Evolutionary conservation across 441 rosid species (phyloP), one percentile per base, ranked within the genome.

Genomic region (Jatropha podagrica): DNA sequence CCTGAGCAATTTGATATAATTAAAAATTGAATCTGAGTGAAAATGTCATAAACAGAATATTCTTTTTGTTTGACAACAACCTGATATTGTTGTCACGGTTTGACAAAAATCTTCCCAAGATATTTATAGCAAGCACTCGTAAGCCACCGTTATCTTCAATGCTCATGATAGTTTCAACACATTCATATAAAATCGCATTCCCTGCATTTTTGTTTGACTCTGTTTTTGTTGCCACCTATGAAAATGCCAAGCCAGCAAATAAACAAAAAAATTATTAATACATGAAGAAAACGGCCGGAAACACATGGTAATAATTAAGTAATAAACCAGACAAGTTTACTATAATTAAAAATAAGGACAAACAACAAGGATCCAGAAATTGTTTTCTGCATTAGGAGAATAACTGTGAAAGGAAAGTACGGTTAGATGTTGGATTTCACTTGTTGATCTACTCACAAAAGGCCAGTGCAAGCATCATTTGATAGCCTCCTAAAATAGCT

Each of bases 41-140:
- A 32, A 10, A 52, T 42, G 20, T 42, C 48, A 20, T 48, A 51
- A 66, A 62, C 15, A 63, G 66, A 76, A 44, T 23, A 42, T 23
- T 59, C 41, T 5, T 71, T 32, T n/a, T 46, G 11, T 9, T 67
- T 27, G 51, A 79, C 46, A 51, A 59, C 48, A 80, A 96, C 99
- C 99, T 94, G 87, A 92, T 96, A 87, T 96, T 96, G 82, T 96
- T 96, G 93, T 94, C 99, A 69, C 97, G 97, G 82, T 96, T 96
- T 65, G 99, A 92, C 88, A 96, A 86, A 79, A 96, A 96, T 80
- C 96, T 94, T 85, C 99, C 99, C 86, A 96, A 78, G 71, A 96
- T 94, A 83, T 96, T 96, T 80, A 96, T 91, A 81, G 99, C 98
- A 83, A 96, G 98, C 81, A 96, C 98, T 83, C 99, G 95, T 77